Conservation (phyloP, 2,329 filamentous ascomycete genomes). For the Gyromitra esculenta region DNA sequence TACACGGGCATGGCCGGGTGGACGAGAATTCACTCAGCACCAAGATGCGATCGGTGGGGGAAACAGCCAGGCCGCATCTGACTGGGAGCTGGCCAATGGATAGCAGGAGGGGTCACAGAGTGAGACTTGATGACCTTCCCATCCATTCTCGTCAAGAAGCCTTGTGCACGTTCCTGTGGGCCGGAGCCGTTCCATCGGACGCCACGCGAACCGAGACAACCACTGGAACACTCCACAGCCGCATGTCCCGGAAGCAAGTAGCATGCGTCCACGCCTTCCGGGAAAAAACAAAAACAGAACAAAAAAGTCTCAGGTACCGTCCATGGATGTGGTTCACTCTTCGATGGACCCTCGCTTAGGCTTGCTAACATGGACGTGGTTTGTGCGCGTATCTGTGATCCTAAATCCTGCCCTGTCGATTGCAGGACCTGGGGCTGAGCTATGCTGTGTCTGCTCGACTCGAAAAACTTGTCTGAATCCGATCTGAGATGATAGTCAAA, state of each 20-base stretch:
- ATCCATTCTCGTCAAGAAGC: neutral
- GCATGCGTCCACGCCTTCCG: neutral
- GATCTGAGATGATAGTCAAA: neutral
- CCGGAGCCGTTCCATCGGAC: neutral
- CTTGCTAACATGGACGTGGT: neutral
- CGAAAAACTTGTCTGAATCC: neutral
- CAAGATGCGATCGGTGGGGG: too few relatives aligned
- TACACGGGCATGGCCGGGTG: too few relatives aligned
- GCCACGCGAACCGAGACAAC: neutral
- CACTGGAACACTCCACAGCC: neutral
- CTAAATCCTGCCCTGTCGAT: neutral
- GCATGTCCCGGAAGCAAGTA: neutral
- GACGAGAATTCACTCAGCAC: too few relatives aligned
- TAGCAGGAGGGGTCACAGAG: neutral
- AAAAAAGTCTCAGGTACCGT: neutral
- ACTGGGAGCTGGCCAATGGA: too few relatives aligned
- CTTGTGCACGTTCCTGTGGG: constrained; percentile 1
- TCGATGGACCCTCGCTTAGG: neutral
- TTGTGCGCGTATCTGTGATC: neutral
- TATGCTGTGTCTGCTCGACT: too few relatives aligned
- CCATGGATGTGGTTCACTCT: neutral
- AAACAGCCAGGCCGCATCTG: too few relatives aligned
- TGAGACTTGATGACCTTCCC: neutral
- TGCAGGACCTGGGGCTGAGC: neutral
- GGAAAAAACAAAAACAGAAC: neutral